These are phyloP conservation scores for Boletus insuetus DNA, from an alignment of 768 basidiomycete genomes.

Conservation along the genomic window DNA sequence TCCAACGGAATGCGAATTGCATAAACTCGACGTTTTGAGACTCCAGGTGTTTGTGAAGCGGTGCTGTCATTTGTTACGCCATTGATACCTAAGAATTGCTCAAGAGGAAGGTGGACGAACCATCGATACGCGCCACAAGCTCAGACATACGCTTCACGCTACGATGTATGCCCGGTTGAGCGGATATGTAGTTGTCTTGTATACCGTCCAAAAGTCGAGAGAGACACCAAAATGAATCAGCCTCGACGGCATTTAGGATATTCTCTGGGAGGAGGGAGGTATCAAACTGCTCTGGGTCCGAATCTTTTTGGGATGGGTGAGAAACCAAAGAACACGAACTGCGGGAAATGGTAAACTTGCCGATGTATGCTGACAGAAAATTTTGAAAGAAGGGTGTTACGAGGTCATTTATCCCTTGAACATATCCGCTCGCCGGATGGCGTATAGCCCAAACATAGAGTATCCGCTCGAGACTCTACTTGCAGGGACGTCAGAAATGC, in stretches of 20 bases:
- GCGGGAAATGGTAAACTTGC: slow-evolving; percentile 40
- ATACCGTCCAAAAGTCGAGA: slow-evolving; percentile 94
- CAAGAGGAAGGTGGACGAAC: slow-evolving; percentile 39
- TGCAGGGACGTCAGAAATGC: slow-evolving; percentile 20
- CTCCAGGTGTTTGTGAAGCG: slow-evolving; percentile 83
- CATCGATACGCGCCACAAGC: slow-evolving; percentile 86
- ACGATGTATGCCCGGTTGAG: slow-evolving; percentile 94
- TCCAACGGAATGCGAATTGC: slow-evolving; percentile 99
- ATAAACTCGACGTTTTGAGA: slow-evolving; percentile 96
- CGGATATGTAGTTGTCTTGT: slow-evolving; percentile 96
- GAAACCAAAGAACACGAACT: neutral
- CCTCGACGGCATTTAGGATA: slow-evolving; percentile 84
- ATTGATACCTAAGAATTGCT: too few species aligned
- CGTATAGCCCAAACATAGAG: slow-evolving; percentile 99
- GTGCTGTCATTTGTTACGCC: slow-evolving; percentile 46
- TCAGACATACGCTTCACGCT: slow-evolving; percentile 94
- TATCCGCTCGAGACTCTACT: slow-evolving; percentile 87
- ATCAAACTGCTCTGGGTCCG: slow-evolving; percentile 88
- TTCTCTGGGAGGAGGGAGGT: slow-evolving; percentile 66
- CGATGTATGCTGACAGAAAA: slow-evolving; percentile 92
- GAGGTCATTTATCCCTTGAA: slow-evolving; percentile 98
- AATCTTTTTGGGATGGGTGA: slow-evolving; percentile 50
- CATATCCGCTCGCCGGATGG: slow-evolving; percentile 97
- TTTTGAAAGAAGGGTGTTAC: slow-evolving; percentile 98
- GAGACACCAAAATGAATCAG: slow-evolving; percentile 98